A percentile compares a stretch with the other conserved stretches of the same genome.
These are phyloP conservation scores for Logfia minima DNA, from an alignment of 129 eudicot species.

Conservation along the genomic window DNA sequence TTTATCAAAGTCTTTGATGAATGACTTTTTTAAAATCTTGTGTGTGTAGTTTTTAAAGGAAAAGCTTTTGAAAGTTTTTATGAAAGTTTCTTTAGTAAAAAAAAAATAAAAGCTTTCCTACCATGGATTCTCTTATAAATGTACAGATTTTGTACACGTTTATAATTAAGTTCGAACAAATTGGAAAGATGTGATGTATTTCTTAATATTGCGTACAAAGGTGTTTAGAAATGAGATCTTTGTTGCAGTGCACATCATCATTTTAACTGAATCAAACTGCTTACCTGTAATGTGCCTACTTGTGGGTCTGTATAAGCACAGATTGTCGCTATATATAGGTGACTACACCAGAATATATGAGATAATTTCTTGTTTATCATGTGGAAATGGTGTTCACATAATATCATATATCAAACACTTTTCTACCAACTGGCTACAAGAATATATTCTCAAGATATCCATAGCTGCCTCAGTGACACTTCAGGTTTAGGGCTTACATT, in stretches of 20 bases:
- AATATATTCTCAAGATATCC: conserved; percentile 39
- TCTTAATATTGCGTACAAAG: not conserved
- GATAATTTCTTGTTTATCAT: conserved; percentile 28
- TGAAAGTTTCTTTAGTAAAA: too few species aligned
- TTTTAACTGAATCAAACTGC: conserved; percentile 13
- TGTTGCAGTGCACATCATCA: not conserved
- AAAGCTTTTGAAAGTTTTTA: too few species aligned
- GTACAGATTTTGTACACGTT: too few species aligned
- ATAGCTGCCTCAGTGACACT: conserved; percentile 28
- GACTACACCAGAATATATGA: conserved; percentile 35
- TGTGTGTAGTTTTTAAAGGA: too few species aligned
- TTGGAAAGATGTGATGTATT: too few species aligned
- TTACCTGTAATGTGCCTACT: conserved; percentile 14
- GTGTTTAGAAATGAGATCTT: not conserved
- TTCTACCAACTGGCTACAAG: conserved; percentile 35
- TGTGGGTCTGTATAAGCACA: conserved; percentile 26
- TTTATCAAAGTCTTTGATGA: too few species aligned
- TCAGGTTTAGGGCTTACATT: conserved; percentile 17
- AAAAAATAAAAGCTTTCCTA: too few species aligned
- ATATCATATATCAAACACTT: conserved; percentile 24
- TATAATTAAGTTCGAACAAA: too few species aligned
- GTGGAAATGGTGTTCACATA: conserved; percentile 44
- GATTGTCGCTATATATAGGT: conserved; percentile 11
- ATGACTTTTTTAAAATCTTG: too few species aligned
- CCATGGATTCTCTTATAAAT: too few species aligned